Conservation (phyloP, 805 yeast genomes). For the Candida tammaniensis region DNA sequence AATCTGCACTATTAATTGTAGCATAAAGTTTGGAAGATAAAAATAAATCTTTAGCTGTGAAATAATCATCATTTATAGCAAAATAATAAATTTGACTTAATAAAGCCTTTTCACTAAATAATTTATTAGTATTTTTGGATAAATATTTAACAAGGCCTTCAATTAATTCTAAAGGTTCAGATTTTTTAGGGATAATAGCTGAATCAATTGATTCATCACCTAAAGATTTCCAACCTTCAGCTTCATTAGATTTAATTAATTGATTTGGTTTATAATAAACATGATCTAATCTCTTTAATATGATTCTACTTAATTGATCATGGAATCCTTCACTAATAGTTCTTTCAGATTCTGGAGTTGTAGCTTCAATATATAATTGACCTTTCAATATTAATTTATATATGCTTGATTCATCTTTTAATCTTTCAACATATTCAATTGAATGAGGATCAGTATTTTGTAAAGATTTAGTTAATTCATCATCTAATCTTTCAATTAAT, state of each 20-base stretch:
- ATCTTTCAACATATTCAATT: slow-evolving; percentile 85
- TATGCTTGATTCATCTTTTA: slow-evolving; percentile 79
- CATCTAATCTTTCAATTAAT: slow-evolving; percentile 89
- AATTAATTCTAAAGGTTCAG: slow-evolving; percentile 49
- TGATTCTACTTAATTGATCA: slow-evolving; percentile 67
- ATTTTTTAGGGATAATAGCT: slow-evolving; percentile 28
- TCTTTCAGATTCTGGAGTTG: slow-evolving; percentile 34
- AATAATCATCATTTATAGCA: slow-evolving; percentile 83
- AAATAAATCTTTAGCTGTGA: slow-evolving; percentile 84
- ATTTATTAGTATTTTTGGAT: slow-evolving; percentile 58
- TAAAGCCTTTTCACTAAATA: slow-evolving; percentile 78
- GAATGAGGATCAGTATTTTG: slow-evolving; percentile 93
- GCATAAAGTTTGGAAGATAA: slow-evolving; percentile 82
- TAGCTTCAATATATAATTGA: slow-evolving; percentile 77
- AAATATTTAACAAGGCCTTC: slow-evolving; percentile 64
- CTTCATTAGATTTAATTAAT: slow-evolving; percentile 68
- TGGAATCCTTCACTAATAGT: slow-evolving; percentile 37
- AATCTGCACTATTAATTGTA: slow-evolving; percentile 79
- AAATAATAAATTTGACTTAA: slow-evolving; percentile 84
- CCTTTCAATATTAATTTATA: slow-evolving; percentile 78
- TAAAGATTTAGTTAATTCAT: slow-evolving; percentile 85
- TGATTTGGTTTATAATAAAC: slow-evolving; percentile 86
- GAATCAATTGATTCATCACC: slow-evolving; percentile 16
- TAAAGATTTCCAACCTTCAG: slow-evolving; percentile 66
- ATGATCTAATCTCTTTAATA: slow-evolving; percentile 84